Percentiles rank a stretch among this genome's conserved stretches.
These are phyloP conservation scores for Chlamydomonas reinhardtii DNA, from an alignment of 163 green algal genomes.

Conservation along the genomic window DNA sequence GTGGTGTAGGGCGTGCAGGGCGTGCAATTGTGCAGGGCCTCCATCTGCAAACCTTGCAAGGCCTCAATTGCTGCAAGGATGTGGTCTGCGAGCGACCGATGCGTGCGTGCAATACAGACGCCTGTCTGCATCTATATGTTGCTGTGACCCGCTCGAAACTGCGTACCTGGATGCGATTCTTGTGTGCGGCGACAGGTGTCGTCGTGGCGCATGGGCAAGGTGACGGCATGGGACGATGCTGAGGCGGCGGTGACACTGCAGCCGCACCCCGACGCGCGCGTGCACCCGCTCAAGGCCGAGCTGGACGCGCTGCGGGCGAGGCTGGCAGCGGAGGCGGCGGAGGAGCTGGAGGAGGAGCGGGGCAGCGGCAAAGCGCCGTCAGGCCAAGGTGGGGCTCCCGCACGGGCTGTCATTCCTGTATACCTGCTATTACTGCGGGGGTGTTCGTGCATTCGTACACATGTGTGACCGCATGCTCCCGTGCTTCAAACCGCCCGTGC, in stretches of 20 bases:
- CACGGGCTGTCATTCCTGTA: too few relatives aligned
- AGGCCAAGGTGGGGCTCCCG: not conserved
- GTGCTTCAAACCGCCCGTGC: not conserved
- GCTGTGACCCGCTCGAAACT: too few relatives aligned
- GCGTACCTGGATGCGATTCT: too few relatives aligned
- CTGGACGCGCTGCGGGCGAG: slow-evolving; percentile 5
- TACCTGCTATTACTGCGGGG: too few relatives aligned
- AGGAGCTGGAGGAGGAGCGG: not conserved
- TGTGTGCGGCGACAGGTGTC: slow-evolving; percentile 7
- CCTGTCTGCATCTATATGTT: too few relatives aligned
- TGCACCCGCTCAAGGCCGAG: slow-evolving; percentile 11
- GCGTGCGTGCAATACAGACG: too few relatives aligned
- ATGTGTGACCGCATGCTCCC: too few relatives aligned
- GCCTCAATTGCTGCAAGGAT: too few relatives aligned
- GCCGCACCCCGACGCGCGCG: slow-evolving; percentile 28
- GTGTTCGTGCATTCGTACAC: too few relatives aligned
- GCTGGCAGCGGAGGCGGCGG: slow-evolving; percentile 18
- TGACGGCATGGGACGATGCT: not conserved
- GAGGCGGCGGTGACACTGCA: slow-evolving; percentile 5
- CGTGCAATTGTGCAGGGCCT: too few relatives aligned
- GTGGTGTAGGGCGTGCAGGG: not conserved
- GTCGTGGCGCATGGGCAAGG: slow-evolving; percentile 9
- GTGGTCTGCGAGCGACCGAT: too few relatives aligned
- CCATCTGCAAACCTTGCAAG: too few relatives aligned
- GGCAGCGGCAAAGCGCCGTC: not conserved